Conservation (phyloP, 495 filamentous ascomycete genomes). For the Bacidia rubella region DNA sequence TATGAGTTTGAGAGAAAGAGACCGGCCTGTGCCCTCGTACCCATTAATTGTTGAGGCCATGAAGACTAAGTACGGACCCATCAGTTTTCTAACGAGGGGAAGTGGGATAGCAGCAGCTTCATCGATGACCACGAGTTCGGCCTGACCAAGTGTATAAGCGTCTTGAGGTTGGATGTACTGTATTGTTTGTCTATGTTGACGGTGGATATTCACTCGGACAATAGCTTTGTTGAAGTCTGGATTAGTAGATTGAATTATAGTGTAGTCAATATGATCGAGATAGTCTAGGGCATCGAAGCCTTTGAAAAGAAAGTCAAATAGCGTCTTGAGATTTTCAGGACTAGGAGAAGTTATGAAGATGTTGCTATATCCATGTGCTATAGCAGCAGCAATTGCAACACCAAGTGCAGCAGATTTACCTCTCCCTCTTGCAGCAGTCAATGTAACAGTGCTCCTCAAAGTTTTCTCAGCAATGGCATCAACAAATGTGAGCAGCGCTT, state of each 20-base stretch:
- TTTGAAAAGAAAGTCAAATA: conserved; percentile 98
- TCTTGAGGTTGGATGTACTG: conserved; percentile 97
- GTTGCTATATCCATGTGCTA: conserved; percentile 95
- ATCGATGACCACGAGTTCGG: conserved; percentile 92
- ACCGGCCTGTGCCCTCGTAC: conserved; percentile 94
- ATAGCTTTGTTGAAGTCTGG: conserved; percentile 99
- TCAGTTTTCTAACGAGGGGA: conserved; percentile 79
- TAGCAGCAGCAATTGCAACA: conserved; percentile 82
- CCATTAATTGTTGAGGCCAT: conserved; percentile 99
- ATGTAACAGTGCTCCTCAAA: conserved; percentile 76
- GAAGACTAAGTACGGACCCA: conserved; percentile 97
- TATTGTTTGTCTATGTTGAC: conserved; percentile 93
- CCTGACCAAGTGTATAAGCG: conserved; percentile 85
- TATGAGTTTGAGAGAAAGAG: conserved; percentile 89
- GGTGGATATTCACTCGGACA: conserved; percentile 88
- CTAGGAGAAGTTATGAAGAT: conserved; percentile 99
- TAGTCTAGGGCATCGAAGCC: conserved; percentile 92
- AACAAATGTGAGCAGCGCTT: conserved; percentile 85
- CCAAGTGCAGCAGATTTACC: conserved; percentile 96
- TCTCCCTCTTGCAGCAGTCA: conserved; percentile 88
- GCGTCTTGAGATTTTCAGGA: conserved; percentile 94
- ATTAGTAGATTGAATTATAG: conserved; percentile 96
- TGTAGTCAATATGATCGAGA: conserved; percentile 90
- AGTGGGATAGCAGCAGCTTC: conserved; percentile 95
- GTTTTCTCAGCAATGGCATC: conserved; percentile 97